These are phyloP conservation scores for Butyriboletus loyo DNA, from an alignment of 768 basidiomycete species.

Conservation along the genomic window DNA sequence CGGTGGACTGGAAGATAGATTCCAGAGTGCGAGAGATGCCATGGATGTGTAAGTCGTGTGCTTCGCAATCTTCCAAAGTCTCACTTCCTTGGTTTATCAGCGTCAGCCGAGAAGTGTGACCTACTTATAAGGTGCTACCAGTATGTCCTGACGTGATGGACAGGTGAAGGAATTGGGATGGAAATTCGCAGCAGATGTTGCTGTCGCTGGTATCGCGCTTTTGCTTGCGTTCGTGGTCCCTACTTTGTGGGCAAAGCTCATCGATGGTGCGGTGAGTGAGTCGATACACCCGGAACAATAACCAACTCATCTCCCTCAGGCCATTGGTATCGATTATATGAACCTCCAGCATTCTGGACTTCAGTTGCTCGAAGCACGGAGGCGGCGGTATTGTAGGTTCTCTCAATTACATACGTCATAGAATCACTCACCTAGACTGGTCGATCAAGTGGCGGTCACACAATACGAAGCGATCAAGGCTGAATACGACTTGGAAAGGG, in stretches of 20 bases:
- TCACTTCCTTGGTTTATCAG: constrained; percentile 6
- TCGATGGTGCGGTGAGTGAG: constrained; percentile 1
- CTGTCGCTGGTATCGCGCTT: constrained; percentile 12
- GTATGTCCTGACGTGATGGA: neutral
- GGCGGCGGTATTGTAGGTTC: constrained; percentile 7
- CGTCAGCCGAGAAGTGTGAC: constrained; percentile 15
- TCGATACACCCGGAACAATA: neutral
- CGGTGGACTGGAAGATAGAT: neutral
- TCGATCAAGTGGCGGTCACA: constrained; percentile 4
- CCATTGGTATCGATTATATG: constrained; percentile 2
- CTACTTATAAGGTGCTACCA: neutral
- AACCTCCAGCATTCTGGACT: constrained; percentile 3
- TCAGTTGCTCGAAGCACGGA: constrained; percentile 5
- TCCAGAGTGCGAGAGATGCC: constrained; percentile 1
- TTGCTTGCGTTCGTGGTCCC: constrained; percentile 15
- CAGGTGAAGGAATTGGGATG: constrained; percentile 19
- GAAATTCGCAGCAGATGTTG: constrained; percentile 14
- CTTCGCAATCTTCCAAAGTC: neutral
- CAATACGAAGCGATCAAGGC: constrained; percentile 6
- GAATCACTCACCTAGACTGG: neutral
- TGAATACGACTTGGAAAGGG: constrained; percentile 12
- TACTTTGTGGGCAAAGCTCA: constrained; percentile 6
- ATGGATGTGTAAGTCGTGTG: constrained; percentile 16
- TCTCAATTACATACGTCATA: neutral
- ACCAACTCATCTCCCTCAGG: neutral